phyloP scores from a whole-genome alignment of 176 grass and related monocot genomes.

The Urochloa ruziziensis region DNA sequence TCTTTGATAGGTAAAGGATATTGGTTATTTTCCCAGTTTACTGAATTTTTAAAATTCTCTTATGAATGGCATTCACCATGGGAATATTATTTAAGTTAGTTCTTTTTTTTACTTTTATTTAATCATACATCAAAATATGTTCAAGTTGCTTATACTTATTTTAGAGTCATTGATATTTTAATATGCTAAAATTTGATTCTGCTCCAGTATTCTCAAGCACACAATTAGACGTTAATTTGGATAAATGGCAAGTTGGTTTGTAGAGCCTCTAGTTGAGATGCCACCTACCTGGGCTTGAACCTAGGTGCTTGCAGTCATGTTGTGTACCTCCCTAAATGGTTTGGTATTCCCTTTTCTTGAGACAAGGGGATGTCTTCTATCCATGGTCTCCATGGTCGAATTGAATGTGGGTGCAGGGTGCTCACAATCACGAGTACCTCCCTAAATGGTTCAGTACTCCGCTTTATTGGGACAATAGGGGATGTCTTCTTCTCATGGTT shows the following conservation, averaged over 20 bases:
- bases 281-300: background rate
- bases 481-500: background rate
- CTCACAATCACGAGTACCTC: no score
- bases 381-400: no score
- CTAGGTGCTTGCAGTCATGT: background rate
- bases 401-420: no score
- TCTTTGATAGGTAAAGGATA: background rate
- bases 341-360: background rate
- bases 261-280: background rate
- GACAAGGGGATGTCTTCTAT: background rate
- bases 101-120: background rate
- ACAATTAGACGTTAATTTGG: background rate
- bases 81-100: background rate
- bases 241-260: background rate
- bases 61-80: background rate
- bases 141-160: background rate
- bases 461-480: background rate
- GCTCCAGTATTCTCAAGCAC: slow-evolving; percentile 1
- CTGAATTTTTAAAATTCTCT: background rate
- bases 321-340: background rate
- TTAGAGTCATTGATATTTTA: background rate
- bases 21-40: background rate
- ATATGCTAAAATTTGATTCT: background rate
- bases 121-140: background rate
- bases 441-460: background rate